Base-by-base conservation (phyloP, 1,284 basidiomycete species). In the Pseudozyma hubeiensis region DNA sequence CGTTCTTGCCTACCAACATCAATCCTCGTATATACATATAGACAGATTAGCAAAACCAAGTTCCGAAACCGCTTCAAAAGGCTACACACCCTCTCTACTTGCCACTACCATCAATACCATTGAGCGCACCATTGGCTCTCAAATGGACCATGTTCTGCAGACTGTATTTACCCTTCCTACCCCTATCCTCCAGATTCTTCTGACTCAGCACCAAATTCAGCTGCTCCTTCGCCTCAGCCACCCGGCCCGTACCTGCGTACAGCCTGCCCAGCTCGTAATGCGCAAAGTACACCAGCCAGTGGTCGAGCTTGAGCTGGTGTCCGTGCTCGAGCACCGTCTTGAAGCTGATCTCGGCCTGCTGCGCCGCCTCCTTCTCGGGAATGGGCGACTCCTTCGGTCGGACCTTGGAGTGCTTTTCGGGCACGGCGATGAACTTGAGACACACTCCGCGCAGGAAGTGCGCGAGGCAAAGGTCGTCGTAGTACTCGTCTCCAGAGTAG, bases 131-230 rank as follows among this genome's bases (percentile, higher is more conserved):
- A 49, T 82, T 81, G 31, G 76, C 73, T 31, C 82, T 66, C 37
- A 84, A 59, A 41, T 80, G 69, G 14, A 77, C 79, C 82, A 84
- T 84, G 75, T 84, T 84, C 63, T 82, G 80, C 72, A 83, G 68
- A 37, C 69, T 71, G 53, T 83, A 83, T 58, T 84, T 84, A 47
- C 81, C 81, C 72, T 82, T 82, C 51, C 80, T 68, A 2, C 64
- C 75, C 16, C 60, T 58, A 52, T 82, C 81, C 57, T 81, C 81
- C 31, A 84, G 59, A 14, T 37, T 70, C 72, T 83, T 84, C 43
- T 75, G 74, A 30, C 57, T 61, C 11, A 84, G 45, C 3, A 84
- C 78, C 11, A 80, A 17, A n/a, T 81, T 68, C 44, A 82, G 60
- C 66, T 80, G 60, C 30, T 71, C 62, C 53, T 68, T 70, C 0